Conservation (phyloP, 75 land plant species). For the Larix kaempferi region DNA sequence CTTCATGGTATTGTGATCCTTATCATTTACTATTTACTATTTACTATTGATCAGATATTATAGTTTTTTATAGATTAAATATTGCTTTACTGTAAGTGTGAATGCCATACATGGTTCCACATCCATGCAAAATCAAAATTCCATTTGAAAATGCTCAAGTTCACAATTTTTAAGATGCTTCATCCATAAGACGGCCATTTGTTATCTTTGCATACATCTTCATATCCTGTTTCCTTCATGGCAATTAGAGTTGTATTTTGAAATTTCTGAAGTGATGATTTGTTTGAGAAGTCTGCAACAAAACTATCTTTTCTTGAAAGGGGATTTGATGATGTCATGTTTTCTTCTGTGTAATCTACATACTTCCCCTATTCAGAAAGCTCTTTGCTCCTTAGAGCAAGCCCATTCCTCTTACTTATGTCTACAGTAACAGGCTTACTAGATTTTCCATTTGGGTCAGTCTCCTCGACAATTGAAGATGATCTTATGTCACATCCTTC, state of each 20-base stretch:
- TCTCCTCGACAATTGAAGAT: background rate
- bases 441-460: background rate
- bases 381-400: background rate
- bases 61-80: too few relatives aligned
- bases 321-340: background rate
- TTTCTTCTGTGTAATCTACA: background rate
- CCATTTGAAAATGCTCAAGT: too few relatives aligned
- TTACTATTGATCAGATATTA: too few relatives aligned
- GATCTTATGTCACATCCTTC: background rate
- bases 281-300: slow-evolving; percentile 2
- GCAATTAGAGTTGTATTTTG: background rate
- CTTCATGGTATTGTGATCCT: too few relatives aligned
- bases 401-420: background rate
- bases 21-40: too few relatives aligned
- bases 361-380: too few relatives aligned
- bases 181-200: too few relatives aligned
- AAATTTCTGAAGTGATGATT: background rate
- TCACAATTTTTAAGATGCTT: too few relatives aligned
- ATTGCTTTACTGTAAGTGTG: too few relatives aligned
- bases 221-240: background rate
- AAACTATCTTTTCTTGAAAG: background rate
- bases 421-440: background rate
- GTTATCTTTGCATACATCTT: background rate
- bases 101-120: too few relatives aligned
- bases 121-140: too few relatives aligned